These are phyloP conservation scores for Cladosporium oxysporum DNA, from an alignment of 2,329 filamentous ascomycete species.

Conservation along the genomic window DNA sequence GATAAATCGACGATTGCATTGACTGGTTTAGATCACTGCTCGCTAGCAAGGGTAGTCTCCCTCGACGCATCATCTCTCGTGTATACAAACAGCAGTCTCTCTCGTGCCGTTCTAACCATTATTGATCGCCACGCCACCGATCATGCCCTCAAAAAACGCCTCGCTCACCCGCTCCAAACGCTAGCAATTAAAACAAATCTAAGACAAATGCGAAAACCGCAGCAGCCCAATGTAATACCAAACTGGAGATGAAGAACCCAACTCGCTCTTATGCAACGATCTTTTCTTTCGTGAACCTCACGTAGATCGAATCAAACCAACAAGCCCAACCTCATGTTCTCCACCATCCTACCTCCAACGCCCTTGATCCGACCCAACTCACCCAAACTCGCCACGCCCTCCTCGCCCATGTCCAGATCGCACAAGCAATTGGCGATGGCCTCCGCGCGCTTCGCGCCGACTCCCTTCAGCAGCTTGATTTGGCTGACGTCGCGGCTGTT, in stretches of 20 bases:
- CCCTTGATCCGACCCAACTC: slow-evolving; percentile 50
- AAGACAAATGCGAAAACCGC: background rate
- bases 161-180: slow-evolving; percentile 17
- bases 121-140: background rate
- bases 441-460: slow-evolving; percentile 71
- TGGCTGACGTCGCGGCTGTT: slow-evolving; percentile 69
- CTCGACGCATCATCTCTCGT: background rate
- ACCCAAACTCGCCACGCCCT: slow-evolving; percentile 42
- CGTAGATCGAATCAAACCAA: slow-evolving; percentile 26
- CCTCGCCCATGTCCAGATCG: slow-evolving; percentile 45
- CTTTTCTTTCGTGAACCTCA: background rate
- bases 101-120: background rate
- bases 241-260: background rate
- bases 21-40: background rate
- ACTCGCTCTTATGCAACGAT: background rate
- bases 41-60: background rate
- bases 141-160: background rate
- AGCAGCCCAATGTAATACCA: background rate
- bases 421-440: slow-evolving; percentile 51
- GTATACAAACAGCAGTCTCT: background rate
- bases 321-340: slow-evolving; percentile 50
- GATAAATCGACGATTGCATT: background rate
- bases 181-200: background rate
- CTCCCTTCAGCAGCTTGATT: slow-evolving; percentile 68
- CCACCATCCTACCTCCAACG: slow-evolving; percentile 52